phyloP scores from a whole-genome alignment of 768 basidiomycete genomes.

The Boletellus ananas region DNA sequence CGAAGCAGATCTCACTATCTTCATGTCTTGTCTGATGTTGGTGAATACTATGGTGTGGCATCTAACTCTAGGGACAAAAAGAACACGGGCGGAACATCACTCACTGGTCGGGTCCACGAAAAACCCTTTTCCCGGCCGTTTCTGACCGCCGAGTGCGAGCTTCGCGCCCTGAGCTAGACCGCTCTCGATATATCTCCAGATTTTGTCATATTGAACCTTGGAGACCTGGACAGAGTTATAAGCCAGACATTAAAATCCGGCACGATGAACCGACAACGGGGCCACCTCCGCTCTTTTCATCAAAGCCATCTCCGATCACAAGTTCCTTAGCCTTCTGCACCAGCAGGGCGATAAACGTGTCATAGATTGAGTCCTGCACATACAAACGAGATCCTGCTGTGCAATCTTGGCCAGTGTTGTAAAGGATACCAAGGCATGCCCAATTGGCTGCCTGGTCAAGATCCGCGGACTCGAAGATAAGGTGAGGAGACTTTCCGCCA shows the following conservation, averaged over 20 bases:
- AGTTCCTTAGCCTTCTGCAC: constrained; percentile 64
- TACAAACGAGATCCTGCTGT: constrained; percentile 89
- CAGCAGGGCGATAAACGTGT: constrained; percentile 70
- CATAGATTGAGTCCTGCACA: constrained; percentile 84
- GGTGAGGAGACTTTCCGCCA: constrained; percentile 87
- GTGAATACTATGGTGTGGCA: constrained; percentile 60
- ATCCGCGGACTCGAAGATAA: constrained; percentile 90
- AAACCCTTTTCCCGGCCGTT: constrained; percentile 73
- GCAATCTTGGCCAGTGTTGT: constrained; percentile 91
- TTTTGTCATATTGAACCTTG: constrained; percentile 78
- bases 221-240: constrained; percentile 53
- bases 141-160: constrained; percentile 73
- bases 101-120: constrained; percentile 87
- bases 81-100: constrained; percentile 25
- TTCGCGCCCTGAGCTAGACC: constrained; percentile 85
- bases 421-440: constrained; percentile 82
- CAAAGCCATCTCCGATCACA: constrained; percentile 78
- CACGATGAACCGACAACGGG: constrained; percentile 62
- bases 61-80: constrained; percentile 4
- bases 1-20: constrained; percentile 55
- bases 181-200: constrained; percentile 84
- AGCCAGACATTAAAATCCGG: constrained; percentile 5
- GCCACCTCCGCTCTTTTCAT: constrained; percentile 69
- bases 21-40: constrained; percentile 77
- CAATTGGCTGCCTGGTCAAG: constrained; percentile 82